phyloP scores from a whole-genome alignment of 2,329 filamentous ascomycete species.

The Aspergillus chevalieri region DNA sequence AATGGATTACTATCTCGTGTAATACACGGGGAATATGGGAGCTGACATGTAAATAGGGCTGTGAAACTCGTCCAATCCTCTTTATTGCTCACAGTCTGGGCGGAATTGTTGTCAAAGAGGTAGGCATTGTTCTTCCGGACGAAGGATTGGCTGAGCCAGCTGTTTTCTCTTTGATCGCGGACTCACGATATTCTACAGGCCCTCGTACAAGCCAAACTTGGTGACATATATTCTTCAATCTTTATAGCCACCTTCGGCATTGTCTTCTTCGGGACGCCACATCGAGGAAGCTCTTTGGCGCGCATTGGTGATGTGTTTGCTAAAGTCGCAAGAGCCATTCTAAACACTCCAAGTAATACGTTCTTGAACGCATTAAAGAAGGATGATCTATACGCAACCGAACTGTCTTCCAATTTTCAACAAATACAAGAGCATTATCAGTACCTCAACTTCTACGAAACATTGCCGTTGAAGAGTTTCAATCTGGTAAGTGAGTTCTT shows the following conservation, averaged over 20 bases:
- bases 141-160: neutral
- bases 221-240: constrained; percentile 10
- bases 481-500: constrained; percentile 4
- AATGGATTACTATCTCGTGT: neutral
- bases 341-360: constrained; percentile 13
- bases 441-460: constrained; percentile 12
- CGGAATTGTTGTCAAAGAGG: constrained; percentile 25
- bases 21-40: neutral
- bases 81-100: constrained; percentile 24
- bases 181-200: constrained; percentile 1
- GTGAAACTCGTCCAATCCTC: constrained; percentile 15
- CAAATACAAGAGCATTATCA: constrained; percentile 8
- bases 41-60: constrained; percentile 2
- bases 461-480: constrained; percentile 8
- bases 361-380: constrained; percentile 15
- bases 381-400: constrained; percentile 11
- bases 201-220: constrained; percentile 13
- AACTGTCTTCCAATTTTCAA: constrained; percentile 9
- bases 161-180: constrained; percentile 1
- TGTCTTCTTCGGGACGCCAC: constrained; percentile 21
- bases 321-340: constrained; percentile 11
- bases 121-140: neutral
- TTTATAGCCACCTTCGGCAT: constrained; percentile 13
- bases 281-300: constrained; percentile 15
- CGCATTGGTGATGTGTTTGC: constrained; percentile 12